Evolutionary conservation across 495 filamentous ascomycete species (phyloP).

Genomic region (Lepidopterella palustris): DNA sequence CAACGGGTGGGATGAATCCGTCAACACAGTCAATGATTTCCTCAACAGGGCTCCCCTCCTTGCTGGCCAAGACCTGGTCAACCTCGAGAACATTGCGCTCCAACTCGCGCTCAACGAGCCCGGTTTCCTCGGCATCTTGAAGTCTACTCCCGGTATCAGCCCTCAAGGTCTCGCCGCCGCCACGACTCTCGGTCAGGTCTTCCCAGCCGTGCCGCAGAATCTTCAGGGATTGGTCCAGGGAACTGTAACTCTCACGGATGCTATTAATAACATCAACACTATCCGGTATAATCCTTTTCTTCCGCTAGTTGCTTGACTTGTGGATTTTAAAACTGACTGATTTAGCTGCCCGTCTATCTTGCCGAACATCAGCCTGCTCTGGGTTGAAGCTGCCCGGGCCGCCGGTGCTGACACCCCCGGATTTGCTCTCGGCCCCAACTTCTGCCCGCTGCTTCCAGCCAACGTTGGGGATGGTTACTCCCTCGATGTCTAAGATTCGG

Average conservation of each 20-base stretch:
- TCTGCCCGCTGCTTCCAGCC: not conserved
- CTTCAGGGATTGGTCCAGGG: not conserved
- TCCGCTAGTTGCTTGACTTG: not conserved
- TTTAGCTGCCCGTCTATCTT: too few species aligned
- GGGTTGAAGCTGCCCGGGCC: not conserved
- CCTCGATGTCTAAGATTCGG: too few species aligned
- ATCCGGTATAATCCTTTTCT: not conserved
- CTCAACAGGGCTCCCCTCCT: not conserved
- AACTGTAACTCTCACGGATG: not conserved
- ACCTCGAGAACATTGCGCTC: not conserved
- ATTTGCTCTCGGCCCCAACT: not conserved
- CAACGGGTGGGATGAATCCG: not conserved
- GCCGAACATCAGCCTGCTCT: too few species aligned
- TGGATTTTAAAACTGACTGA: too few species aligned
- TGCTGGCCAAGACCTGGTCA: not conserved
- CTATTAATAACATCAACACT: not conserved
- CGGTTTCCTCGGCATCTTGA: not conserved
- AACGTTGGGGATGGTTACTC: slow-evolving; percentile 1
- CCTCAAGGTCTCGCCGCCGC: not conserved
- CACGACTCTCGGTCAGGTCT: not conserved
- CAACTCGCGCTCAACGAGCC: not conserved
- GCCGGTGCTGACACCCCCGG: not conserved
- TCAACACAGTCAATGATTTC: slow-evolving; percentile 2
- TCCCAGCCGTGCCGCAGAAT: not conserved
- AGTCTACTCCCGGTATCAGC: not conserved